Percentiles rank a stretch among this genome's conserved stretches.
These are phyloP conservation scores for Claviceps fusiformis DNA, from an alignment of 2,329 filamentous ascomycete genomes.

Conservation along the genomic window DNA sequence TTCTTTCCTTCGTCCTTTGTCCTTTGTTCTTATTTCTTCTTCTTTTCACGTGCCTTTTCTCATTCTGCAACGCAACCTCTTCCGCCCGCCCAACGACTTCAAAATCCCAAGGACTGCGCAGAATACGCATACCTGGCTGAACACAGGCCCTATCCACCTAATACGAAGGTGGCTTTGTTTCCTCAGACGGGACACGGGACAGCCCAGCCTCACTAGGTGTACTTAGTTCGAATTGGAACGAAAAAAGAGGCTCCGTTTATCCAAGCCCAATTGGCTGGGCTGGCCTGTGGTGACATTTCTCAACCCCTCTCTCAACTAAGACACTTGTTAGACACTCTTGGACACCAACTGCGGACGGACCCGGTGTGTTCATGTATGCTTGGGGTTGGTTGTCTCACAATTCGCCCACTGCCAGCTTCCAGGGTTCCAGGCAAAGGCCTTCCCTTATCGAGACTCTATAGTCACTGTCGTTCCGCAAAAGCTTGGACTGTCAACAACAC, in stretches of 20 bases:
- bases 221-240: not conserved
- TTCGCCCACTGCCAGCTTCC: not conserved
- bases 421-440: not conserved
- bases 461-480: not conserved
- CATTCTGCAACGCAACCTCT: no score
- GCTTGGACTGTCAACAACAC: not conserved
- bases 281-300: not conserved
- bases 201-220: no score
- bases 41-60: no score
- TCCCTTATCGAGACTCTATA: not conserved
- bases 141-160: no score
- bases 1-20: no score
- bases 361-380: not conserved
- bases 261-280: not conserved
- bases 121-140: not conserved
- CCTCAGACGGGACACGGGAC: no score
- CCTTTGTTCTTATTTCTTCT: no score
- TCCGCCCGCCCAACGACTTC: no score
- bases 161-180: no score
- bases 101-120: not conserved
- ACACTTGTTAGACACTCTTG: not conserved
- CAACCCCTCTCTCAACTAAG: not conserved
- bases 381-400: not conserved
- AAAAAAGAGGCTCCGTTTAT: not conserved
- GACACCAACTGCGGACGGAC: not conserved